Evolutionary conservation across 345 rosid species (phyloP).

Genomic region (Bruguiera gymnorhiza): DNA sequence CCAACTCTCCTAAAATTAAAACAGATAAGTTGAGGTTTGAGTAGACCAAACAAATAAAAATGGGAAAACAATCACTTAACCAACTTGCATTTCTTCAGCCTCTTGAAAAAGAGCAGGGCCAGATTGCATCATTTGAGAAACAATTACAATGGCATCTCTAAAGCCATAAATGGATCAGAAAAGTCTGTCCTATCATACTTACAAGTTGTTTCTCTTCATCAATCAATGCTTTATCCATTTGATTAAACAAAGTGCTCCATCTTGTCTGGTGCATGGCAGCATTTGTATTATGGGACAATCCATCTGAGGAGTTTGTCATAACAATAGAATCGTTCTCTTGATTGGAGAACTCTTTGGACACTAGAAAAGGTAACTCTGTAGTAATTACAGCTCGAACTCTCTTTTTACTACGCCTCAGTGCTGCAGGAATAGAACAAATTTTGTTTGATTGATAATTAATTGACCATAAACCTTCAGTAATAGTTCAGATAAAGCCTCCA

Average conservation of each 20-base stretch:
- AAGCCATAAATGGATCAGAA: background rate
- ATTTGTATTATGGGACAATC: slow-evolving; percentile 28
- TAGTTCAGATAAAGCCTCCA: background rate
- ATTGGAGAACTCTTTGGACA: slow-evolving; percentile 57
- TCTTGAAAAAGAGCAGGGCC: background rate
- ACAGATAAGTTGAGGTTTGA: background rate
- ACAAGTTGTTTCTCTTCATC: slow-evolving; percentile 89
- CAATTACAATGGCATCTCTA: background rate
- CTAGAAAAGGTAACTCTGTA: slow-evolving; percentile 72
- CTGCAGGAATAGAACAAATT: slow-evolving; percentile 39
- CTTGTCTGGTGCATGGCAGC: slow-evolving; percentile 53
- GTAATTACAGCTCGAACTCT: slow-evolving; percentile 68
- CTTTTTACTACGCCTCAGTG: slow-evolving; percentile 85
- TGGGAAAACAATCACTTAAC: background rate
- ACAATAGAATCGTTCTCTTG: slow-evolving; percentile 35
- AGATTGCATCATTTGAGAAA: background rate
- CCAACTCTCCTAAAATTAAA: slow-evolving; percentile 62
- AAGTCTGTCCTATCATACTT: slow-evolving; percentile 25
- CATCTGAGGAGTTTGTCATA: slow-evolving; percentile 29
- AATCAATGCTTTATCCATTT: slow-evolving; percentile 63
- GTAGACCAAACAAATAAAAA: background rate
- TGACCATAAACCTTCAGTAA: background rate
- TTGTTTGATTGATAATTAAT: slow-evolving; percentile 9
- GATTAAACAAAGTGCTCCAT: slow-evolving; percentile 73
- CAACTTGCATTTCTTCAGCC: background rate